Base-by-base conservation (phyloP, 2,329 filamentous ascomycete genomes). In the Neophaeococcomyces aloes region DNA sequence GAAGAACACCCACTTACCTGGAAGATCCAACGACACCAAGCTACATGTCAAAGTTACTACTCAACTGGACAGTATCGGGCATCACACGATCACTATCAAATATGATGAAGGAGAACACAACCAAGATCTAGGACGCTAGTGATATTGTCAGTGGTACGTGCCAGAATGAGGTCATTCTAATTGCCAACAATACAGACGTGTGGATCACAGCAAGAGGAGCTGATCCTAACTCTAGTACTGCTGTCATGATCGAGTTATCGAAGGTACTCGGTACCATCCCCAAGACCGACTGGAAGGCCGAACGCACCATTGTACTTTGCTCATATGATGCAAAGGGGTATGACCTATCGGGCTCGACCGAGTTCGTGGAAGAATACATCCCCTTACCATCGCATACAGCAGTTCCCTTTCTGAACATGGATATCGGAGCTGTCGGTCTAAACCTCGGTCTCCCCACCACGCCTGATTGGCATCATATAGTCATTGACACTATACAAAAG, bases 151-250 rank as follows among this genome's bases (percentile, higher is more conserved):
- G 94, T 56, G 91, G 89, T 7, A 53, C 53, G 3, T 83, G 82
- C 0, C 70, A 79, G 0, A 79, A 94, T 55, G 87, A 95, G 57
- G 86, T 94, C 1, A 71, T 98, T 35, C 74, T 98, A 3, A 67
- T 96, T 25, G 87, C 88, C n/a, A 94, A 94, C 57, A 88, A 94
- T 58, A 78, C 87, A 27, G 87, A 94, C 63, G 85, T 88, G 0
- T 93, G 86, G 86, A 81, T 89, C 56, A 80, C 81, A 15, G 86
- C 86, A n/a, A 85, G 86, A 18, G 83, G 84, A 13, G 83, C 72
- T 10, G 86, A 93, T 54, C 86, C 86, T 1, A 89, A 89, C 67
- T 84, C 81, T 49, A 86, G 86, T 48, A 87, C 82, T 13, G 83
- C 86, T 3, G 77, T 81, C 1, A 62, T 93, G 34, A 87, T 86